Conservation (phyloP, 2,329 filamentous ascomycete genomes). For the Fusarium subtropicale region DNA sequence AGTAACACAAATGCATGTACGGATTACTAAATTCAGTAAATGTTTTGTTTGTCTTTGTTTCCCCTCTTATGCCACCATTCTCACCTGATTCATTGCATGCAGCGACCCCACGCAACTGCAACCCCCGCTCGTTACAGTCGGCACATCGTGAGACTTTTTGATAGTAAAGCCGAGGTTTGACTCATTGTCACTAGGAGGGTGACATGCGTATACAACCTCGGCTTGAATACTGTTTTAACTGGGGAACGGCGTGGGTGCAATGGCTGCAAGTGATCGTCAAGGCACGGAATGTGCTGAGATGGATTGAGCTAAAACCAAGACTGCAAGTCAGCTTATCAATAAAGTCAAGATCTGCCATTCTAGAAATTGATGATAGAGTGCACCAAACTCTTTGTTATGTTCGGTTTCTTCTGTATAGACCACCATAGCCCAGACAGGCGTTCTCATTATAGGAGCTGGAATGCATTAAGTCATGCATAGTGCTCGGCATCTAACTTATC, state of each 20-base stretch:
- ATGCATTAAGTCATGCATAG: conserved; percentile 43
- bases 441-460: conserved; percentile 47
- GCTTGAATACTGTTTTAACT: conserved; percentile 10
- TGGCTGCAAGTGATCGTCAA: no score
- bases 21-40: background rate
- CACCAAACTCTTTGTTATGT: background rate
- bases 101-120: conserved; percentile 1
- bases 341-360: background rate
- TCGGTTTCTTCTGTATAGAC: background rate
- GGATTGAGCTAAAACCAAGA: background rate
- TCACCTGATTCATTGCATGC: background rate
- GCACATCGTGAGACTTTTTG: background rate
- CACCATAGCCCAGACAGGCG: conserved; percentile 23
- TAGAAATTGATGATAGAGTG: background rate
- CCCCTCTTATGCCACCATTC: conserved; percentile 20
- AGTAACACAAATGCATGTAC: background rate
- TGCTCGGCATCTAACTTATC: conserved; percentile 42
- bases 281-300: accelerated
- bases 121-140: conserved; percentile 10
- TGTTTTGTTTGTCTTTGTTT: conserved; percentile 17
- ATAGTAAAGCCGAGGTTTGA: background rate
- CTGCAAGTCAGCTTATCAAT: background rate
- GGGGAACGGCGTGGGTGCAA: background rate
- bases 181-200: accelerated
- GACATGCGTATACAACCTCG: background rate